A percentile compares a stretch with the other conserved stretches of the same genome.
phyloP scores from a whole-genome alignment of 2,329 filamentous ascomycete genomes.

The Hypoxylon sp. region DNA sequence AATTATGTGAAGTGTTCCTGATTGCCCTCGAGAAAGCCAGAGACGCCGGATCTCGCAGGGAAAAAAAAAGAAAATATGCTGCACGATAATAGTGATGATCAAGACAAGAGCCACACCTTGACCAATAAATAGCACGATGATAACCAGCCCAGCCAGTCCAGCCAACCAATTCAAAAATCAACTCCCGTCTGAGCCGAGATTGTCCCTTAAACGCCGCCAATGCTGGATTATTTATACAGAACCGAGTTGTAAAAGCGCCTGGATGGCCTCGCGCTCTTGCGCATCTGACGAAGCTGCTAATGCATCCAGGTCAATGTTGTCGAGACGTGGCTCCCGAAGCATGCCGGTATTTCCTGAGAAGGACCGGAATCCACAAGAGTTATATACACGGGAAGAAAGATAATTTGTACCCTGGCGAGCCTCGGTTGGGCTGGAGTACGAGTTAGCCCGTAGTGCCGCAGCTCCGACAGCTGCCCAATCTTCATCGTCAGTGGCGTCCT shows the following conservation, averaged over 20 bases:
- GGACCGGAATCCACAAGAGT: slow-evolving; percentile 61
- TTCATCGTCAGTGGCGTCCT: slow-evolving; percentile 93
- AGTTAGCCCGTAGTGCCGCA: slow-evolving; percentile 81
- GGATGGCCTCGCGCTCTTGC: slow-evolving; percentile 85
- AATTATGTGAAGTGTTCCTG: slow-evolving; percentile 34
- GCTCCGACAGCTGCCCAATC: slow-evolving; percentile 94
- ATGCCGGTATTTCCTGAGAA: slow-evolving; percentile 68
- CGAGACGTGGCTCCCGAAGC: slow-evolving; percentile 67
- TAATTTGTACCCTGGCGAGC: slow-evolving; percentile 69
- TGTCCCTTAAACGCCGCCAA: slow-evolving; percentile 65
- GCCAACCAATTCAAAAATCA: slow-evolving; percentile 47
- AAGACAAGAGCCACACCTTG: slow-evolving; percentile 50
- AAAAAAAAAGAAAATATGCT: slow-evolving; percentile 46
- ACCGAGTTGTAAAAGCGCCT: slow-evolving; percentile 84
- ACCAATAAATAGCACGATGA: slow-evolving; percentile 48
- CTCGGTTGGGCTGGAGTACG: slow-evolving; percentile 69
- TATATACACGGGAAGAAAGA: slow-evolving; percentile 66
- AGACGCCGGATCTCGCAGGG: slow-evolving; percentile 46
- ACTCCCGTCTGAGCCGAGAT: slow-evolving; percentile 42
- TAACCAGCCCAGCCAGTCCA: slow-evolving; percentile 50
- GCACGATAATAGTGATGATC: slow-evolving; percentile 46
- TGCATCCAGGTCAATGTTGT: slow-evolving; percentile 67
- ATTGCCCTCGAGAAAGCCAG: slow-evolving; percentile 42
- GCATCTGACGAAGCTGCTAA: slow-evolving; percentile 71
- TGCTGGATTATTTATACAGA: slow-evolving; percentile 78